phyloP scores from a whole-genome alignment of 2,329 filamentous ascomycete genomes.

The Atkinsonella texensis region DNA sequence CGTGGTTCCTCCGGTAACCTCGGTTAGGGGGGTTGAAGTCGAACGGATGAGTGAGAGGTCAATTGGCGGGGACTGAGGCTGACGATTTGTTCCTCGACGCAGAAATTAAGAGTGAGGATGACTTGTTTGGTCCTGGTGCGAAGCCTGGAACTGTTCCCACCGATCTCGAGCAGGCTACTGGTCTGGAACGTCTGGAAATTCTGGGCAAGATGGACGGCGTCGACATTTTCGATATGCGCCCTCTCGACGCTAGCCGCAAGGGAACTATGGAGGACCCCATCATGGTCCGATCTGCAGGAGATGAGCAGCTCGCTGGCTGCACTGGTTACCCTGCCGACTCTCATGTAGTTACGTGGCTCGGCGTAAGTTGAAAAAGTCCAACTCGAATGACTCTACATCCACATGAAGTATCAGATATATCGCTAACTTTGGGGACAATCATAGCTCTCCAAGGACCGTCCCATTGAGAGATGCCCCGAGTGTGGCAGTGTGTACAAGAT shows the following conservation, averaged over 20 bases:
- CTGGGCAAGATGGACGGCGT: slow-evolving; percentile 98
- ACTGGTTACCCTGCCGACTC: slow-evolving; percentile 89
- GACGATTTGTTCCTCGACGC: slow-evolving; percentile 12
- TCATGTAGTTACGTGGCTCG: slow-evolving; percentile 82
- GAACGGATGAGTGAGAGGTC: not conserved
- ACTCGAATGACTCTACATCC: not conserved
- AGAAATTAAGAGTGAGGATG: slow-evolving; percentile 77
- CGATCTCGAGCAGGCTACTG: slow-evolving; percentile 90
- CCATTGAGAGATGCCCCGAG: slow-evolving; percentile 89
- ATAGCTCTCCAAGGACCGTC: slow-evolving; percentile 77
- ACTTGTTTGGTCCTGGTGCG: slow-evolving; percentile 78
- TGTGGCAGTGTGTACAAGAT: slow-evolving; percentile 97
- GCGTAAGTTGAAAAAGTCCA: slow-evolving; percentile 42
- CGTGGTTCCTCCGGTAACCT: slow-evolving; percentile 10
- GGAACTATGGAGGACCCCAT: slow-evolving; percentile 92
- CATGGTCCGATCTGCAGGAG: slow-evolving; percentile 77
- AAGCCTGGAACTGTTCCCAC: slow-evolving; percentile 73
- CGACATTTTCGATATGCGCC: slow-evolving; percentile 97
- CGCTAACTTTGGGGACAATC: not conserved
- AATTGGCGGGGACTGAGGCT: slow-evolving; percentile 7
- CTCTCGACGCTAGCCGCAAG: slow-evolving; percentile 78
- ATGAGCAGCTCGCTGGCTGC: slow-evolving; percentile 95
- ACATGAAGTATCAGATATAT: not conserved
- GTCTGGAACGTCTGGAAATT: slow-evolving; percentile 97
- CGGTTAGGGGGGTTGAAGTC: slow-evolving; percentile 7